A percentile compares a stretch with the other conserved stretches of the same genome.
These are phyloP conservation scores for Cardamine occulta DNA, from an alignment of 345 rosid genomes.

Conservation along the genomic window DNA sequence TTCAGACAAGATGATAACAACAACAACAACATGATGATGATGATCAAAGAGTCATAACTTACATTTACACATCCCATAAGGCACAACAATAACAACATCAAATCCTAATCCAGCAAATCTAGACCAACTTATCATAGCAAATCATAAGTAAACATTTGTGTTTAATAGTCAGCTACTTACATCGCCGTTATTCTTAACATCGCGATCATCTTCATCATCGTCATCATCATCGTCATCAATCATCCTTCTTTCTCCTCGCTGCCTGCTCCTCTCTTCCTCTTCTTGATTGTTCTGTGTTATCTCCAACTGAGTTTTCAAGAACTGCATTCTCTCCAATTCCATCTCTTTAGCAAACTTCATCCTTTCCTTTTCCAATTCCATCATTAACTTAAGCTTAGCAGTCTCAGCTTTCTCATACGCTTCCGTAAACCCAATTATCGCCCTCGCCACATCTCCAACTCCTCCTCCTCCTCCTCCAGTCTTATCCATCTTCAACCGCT, in stretches of 20 bases:
- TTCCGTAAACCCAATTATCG: constrained; percentile 72
- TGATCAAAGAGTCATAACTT: constrained; percentile 24
- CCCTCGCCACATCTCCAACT: constrained; percentile 59
- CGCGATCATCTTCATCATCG: background rate
- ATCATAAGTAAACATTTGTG: constrained; percentile 18
- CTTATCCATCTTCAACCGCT: constrained; percentile 44
- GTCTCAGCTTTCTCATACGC: constrained; percentile 87
- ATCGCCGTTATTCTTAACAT: constrained; percentile 40
- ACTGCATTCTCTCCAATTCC: constrained; percentile 94
- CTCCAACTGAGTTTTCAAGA: constrained; percentile 86
- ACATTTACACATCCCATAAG: constrained; percentile 42
- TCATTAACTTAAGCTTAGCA: constrained; percentile 69
- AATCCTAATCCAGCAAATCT: constrained; percentile 30
- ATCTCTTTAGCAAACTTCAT: constrained; percentile 86
- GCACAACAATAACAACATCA: constrained; percentile 26
- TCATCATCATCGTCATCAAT: constrained; percentile 22
- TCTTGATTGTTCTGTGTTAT: constrained; percentile 58
- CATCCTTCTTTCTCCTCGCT: constrained; percentile 27
- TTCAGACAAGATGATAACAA: constrained; percentile 26
- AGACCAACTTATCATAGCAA: constrained; percentile 27
- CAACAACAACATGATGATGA: background rate
- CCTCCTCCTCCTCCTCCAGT: constrained; percentile 8
- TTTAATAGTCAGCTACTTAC: constrained; percentile 44
- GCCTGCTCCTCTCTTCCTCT: constrained; percentile 28
- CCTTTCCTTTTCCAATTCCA: constrained; percentile 90